phyloP scores from a whole-genome alignment of 2,329 filamentous ascomycete species.

The Endocalyx cinctus region DNA sequence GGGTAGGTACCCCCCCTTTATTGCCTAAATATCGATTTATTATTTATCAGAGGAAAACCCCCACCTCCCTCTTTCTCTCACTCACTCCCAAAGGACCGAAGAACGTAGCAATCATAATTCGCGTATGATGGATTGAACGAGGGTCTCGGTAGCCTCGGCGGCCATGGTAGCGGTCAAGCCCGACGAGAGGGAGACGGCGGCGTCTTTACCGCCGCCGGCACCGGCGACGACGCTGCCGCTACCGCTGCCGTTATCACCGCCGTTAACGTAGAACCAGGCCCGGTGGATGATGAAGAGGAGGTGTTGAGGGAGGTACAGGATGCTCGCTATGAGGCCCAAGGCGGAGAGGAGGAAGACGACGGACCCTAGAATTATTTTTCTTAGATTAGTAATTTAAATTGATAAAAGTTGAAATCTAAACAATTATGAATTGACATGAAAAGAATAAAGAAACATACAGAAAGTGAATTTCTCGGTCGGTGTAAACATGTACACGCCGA shows the following conservation, averaged over 20 bases:
- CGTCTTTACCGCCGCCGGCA: conserved; percentile 37
- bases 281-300: conserved; percentile 75
- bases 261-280: conserved; percentile 91
- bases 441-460: conserved; percentile 57
- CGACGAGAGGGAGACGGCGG: conserved; percentile 35
- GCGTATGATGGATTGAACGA: conserved; percentile 25
- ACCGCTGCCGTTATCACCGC: conserved; percentile 51
- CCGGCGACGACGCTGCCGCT: conserved; percentile 34
- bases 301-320: conserved; percentile 92
- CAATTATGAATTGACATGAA: neutral
- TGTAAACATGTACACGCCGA: conserved; percentile 95
- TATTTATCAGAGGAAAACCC: too few relatives aligned
- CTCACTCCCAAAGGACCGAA: too few relatives aligned
- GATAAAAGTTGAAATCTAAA: neutral
- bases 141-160: conserved; percentile 21
- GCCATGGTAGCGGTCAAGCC: conserved; percentile 19
- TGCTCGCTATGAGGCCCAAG: conserved; percentile 79
- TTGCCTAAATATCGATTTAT: too few relatives aligned
- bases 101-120: conserved; percentile 40
- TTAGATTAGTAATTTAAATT: neutral
- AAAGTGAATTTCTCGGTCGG: conserved; percentile 95
- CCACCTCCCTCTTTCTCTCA: too few relatives aligned
- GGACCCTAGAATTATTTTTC: conserved; percentile 58
- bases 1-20: too few relatives aligned
- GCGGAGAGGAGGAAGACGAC: conserved; percentile 85